A percentile compares a stretch with the other conserved stretches of the same genome.
phyloP scores from a whole-genome alignment of 176 grass and related monocot genomes.

The Aegilops speltoides region DNA sequence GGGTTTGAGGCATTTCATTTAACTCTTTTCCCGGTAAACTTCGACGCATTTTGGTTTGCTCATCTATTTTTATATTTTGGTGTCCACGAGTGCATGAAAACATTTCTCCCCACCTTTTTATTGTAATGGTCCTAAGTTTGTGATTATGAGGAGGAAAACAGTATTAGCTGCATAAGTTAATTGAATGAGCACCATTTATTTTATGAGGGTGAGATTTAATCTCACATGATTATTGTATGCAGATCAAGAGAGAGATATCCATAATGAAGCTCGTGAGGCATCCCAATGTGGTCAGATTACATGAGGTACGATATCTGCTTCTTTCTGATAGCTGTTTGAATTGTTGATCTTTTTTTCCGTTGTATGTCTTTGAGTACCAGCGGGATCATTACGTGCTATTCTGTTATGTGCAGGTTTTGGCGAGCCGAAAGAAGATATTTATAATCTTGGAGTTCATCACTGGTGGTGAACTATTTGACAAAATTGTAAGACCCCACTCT shows the following conservation, averaged over 20 bases:
- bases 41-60: not conserved
- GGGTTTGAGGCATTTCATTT: not conserved
- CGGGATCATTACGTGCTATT: conserved; percentile 9
- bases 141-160: not conserved
- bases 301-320: conserved; percentile 49
- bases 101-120: not conserved
- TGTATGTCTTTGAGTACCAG: not conserved
- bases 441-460: conserved; percentile 99
- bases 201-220: not conserved
- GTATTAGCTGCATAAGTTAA: conserved; percentile 10
- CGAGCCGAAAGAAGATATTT: conserved; percentile 95
- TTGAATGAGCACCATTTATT: not conserved
- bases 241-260: conserved; percentile 99
- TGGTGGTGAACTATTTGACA: conserved; percentile 96
- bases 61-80: not conserved
- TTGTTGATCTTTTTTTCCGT: conserved; percentile 2
- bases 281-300: conserved; percentile 87
- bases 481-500: conserved; percentile 65
- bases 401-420: conserved; percentile 79
- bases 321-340: conserved; percentile 8
- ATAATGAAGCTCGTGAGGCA: conserved; percentile 99
- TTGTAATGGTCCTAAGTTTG: not conserved
- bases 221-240: conserved; percentile 26
- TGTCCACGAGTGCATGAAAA: not conserved
- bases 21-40: not conserved